A percentile compares a stretch with the other conserved stretches of the same genome.
phyloP scores from a whole-genome alignment of 148 eudicot genomes.

The Heliosperma pusillum region DNA sequence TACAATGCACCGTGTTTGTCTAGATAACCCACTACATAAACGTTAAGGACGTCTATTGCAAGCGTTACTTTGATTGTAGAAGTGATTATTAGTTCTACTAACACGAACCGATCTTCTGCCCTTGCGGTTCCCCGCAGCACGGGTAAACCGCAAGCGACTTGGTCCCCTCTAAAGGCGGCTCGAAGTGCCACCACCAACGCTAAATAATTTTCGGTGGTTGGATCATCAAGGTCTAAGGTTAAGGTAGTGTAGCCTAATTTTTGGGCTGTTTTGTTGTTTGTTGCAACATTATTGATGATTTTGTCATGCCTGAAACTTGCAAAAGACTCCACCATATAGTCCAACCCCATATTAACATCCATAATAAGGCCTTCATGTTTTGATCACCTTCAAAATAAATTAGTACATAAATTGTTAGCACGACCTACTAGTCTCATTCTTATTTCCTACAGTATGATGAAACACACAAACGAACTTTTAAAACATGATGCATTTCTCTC shows the following conservation, averaged over 20 bases:
- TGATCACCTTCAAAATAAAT: not conserved
- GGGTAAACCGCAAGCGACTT: not conserved
- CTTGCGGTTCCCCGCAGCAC: not conserved
- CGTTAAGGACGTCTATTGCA: not conserved
- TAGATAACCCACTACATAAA: not conserved
- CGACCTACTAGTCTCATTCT: no score
- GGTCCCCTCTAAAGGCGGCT: not conserved
- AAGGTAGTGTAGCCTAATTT: not conserved
- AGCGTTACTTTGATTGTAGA: not conserved
- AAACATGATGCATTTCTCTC: no score
- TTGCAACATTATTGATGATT: not conserved
- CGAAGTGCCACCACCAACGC: not conserved
- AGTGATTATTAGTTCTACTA: not conserved
- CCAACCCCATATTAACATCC: not conserved
- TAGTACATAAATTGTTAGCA: no score
- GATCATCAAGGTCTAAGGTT: constrained; percentile 1
- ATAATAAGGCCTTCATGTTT: not conserved
- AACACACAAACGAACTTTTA: no score
- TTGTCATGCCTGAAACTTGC: not conserved
- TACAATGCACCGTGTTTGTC: not conserved
- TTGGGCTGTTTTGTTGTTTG: not conserved
- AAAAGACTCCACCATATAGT: not conserved
- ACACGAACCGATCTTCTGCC: not conserved
- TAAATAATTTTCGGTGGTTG: not conserved
- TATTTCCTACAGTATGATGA: no score